Conservation (phyloP, 2,329 filamentous ascomycete species). For the Monilinia aucupariae region DNA sequence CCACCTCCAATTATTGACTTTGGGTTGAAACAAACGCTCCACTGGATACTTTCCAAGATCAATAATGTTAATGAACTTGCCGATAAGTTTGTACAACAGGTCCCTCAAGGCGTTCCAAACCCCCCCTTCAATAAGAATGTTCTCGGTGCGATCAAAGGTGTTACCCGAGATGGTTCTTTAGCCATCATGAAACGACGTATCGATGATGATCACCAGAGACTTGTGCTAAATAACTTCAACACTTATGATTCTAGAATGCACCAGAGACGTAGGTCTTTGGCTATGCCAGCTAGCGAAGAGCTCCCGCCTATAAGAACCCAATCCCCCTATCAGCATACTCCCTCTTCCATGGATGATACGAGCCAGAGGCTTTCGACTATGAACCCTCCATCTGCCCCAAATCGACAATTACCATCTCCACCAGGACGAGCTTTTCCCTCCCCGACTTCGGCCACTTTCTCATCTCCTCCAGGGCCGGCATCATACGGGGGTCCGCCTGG, state of each 20-base stretch:
- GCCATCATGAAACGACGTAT: constrained; percentile 31
- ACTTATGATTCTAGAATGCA: constrained; percentile 24
- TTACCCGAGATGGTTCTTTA: constrained; percentile 21
- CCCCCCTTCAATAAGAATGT: constrained; percentile 18
- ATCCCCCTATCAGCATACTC: constrained; percentile 23
- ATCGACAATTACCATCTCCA: constrained; percentile 33
- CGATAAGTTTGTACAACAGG: constrained; percentile 29
- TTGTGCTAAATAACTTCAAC: constrained; percentile 15
- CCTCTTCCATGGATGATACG: constrained; percentile 16
- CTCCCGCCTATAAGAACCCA: constrained; percentile 25
- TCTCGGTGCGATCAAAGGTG: constrained; percentile 14
- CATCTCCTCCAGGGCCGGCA: constrained; percentile 27
- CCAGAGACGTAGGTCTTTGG: constrained; percentile 23
- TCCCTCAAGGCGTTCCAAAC: constrained; percentile 19
- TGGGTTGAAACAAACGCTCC: constrained; percentile 30
- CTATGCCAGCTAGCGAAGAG: constrained; percentile 23
- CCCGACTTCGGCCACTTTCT: constrained; percentile 31
- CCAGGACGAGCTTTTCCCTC: constrained; percentile 32
- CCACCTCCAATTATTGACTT: constrained; percentile 30
- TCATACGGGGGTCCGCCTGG: constrained; percentile 24
- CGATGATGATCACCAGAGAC: constrained; percentile 23
- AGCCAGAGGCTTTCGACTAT: constrained; percentile 26
- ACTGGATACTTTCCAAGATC: constrained; percentile 31
- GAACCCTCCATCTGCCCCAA: constrained; percentile 32
- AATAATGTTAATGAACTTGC: constrained; percentile 32